phyloP scores from a whole-genome alignment of 345 rosid species.

The Eucalyptus marginata region DNA sequence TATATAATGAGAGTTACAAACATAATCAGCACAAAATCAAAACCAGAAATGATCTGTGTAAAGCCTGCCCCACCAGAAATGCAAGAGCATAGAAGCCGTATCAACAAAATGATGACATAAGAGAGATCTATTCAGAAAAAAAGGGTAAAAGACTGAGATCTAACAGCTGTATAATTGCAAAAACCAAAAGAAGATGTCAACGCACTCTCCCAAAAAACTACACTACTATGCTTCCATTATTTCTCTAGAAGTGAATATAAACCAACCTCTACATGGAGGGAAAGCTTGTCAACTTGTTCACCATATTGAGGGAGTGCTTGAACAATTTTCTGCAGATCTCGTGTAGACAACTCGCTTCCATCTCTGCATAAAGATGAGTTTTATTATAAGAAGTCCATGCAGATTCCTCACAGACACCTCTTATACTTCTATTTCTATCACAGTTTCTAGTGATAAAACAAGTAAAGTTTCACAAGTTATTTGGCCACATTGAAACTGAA shows the following conservation, averaged over 20 bases:
- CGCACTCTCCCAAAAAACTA: background rate
- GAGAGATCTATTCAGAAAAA: background rate
- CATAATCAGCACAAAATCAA: background rate
- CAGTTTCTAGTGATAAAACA: background rate
- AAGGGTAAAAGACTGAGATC: background rate
- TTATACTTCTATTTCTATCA: background rate
- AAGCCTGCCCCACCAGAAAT: background rate
- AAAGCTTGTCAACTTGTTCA: constrained; percentile 74
- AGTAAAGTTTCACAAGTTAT: background rate
- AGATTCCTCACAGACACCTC: background rate
- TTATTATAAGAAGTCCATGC: background rate
- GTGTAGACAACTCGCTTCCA: constrained; percentile 75
- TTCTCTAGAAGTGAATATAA: background rate
- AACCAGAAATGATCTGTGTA: background rate
- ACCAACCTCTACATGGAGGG: constrained; percentile 90
- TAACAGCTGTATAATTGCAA: background rate
- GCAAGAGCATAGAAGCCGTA: background rate
- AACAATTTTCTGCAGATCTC: constrained; percentile 91
- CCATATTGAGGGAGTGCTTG: constrained; percentile 87
- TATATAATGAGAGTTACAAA: constrained; percentile 3
- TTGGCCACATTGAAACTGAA: background rate
- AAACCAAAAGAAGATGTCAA: background rate
- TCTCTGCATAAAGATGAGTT: constrained; percentile 29
- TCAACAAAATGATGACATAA: background rate
- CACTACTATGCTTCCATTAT: background rate